A percentile compares a stretch with the other conserved stretches of the same genome.
Conservation (phyloP, 2,329 filamentous ascomycete species). For the Botrytis pseudocinerea region DNA sequence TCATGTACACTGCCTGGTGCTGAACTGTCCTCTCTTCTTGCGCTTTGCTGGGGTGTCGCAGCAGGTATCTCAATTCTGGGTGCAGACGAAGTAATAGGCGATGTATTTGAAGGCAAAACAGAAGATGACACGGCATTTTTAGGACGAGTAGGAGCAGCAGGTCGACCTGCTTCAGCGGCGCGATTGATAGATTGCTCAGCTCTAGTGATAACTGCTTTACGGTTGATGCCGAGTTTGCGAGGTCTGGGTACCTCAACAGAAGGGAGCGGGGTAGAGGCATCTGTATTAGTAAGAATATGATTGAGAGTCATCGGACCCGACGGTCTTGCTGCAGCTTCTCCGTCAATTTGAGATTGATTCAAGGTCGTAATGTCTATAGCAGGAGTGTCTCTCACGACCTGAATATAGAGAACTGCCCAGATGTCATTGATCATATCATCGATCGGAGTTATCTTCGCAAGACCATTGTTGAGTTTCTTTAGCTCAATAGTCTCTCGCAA, state of each 20-base stretch:
- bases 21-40: conserved; percentile 41
- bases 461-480: conserved; percentile 77
- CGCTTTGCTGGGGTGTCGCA: conserved; percentile 27
- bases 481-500: conserved; percentile 67
- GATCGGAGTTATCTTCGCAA: conserved; percentile 82
- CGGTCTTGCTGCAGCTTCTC: conserved; percentile 44
- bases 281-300: conserved; percentile 40
- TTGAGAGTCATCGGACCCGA: conserved; percentile 40
- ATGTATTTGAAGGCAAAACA: conserved; percentile 41
- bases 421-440: conserved; percentile 94
- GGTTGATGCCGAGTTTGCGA: conserved; percentile 37
- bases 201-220: conserved; percentile 57
- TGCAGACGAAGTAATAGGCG: conserved; percentile 27
- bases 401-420: conserved; percentile 75
- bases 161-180: conserved; percentile 39
- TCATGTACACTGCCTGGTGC: conserved; percentile 47
- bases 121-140: conserved; percentile 25
- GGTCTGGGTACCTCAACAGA: conserved; percentile 34
- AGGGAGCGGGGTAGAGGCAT: conserved; percentile 35
- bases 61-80: conserved; percentile 44
- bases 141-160: conserved; percentile 42
- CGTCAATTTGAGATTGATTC: conserved; percentile 49
- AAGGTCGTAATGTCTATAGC: conserved; percentile 40
- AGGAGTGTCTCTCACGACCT: conserved; percentile 62
- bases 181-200: conserved; percentile 58